These are phyloP conservation scores for Starmerella tilneyi DNA, from an alignment of 805 yeast species.

Conservation along the genomic window DNA sequence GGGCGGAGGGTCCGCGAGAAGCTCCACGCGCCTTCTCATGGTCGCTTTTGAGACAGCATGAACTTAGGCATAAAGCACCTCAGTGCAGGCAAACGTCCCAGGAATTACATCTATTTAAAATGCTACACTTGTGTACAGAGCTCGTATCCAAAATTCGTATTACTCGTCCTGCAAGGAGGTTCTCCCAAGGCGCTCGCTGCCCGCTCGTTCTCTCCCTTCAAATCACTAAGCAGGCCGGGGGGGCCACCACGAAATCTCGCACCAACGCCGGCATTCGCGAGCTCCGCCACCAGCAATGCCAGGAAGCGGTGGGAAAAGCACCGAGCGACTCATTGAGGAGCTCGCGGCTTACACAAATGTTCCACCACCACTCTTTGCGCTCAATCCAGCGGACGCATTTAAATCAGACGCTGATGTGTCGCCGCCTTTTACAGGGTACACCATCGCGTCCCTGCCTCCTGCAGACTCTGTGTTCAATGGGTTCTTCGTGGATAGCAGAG, in stretches of 20 bases:
- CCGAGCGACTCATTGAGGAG: conserved; percentile 29
- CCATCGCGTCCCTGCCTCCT: conserved; percentile 5
- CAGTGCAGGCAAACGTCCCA: too few relatives aligned
- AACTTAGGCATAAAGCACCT: too few relatives aligned
- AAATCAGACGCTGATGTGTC: neutral
- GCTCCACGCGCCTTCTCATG: too few relatives aligned
- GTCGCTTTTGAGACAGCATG: too few relatives aligned
- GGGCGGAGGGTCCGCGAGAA: too few relatives aligned
- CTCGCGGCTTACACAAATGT: conserved; percentile 24
- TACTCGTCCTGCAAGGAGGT: neutral
- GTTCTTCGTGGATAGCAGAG: conserved; percentile 19
- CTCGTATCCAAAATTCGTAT: neutral
- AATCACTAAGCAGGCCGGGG: conserved; percentile 5
- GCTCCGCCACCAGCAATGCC: conserved; percentile 8
- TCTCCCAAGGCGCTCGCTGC: too few relatives aligned
- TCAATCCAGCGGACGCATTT: conserved; percentile 16
- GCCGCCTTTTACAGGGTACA: conserved; percentile 11
- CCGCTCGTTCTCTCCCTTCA: neutral
- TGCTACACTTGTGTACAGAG: too few relatives aligned
- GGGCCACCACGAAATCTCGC: too few relatives aligned
- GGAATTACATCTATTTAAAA: too few relatives aligned
- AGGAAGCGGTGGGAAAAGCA: conserved; percentile 19
- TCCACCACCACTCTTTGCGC: conserved; percentile 11
- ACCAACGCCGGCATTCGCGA: neutral
- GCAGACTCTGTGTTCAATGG: conserved; percentile 10